Evolutionary conservation across 805 yeast species (phyloP), one percentile per base, ranked within the genome.

Genomic region (Starmerella sirachaensis): DNA sequence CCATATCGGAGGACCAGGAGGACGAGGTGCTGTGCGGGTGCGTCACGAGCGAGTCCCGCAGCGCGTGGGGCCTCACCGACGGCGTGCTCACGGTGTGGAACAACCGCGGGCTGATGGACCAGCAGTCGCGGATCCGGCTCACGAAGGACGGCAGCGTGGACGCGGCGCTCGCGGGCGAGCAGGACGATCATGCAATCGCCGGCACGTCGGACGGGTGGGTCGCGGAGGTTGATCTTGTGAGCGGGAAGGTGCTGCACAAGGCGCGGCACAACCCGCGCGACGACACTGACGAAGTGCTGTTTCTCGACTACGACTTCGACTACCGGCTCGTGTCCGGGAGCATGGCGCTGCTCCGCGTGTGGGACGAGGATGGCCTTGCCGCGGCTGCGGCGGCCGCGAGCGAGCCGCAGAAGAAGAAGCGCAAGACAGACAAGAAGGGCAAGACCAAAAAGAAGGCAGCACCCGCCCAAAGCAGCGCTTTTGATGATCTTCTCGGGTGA

Each of bases 21-120:
- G 97, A 88, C 53, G 98, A 88, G 54, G 60, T 88, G n/a, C 60
- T 88, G 29, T 68, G 85, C 39, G 78, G 83, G 50, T 63, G 81
- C 26, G 74, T 76, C 2, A 68, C 74, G 11, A 69, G 68, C 33
- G 81, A 76, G 37, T 76, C 73, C 14, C 68, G 73, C 1, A 69
- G 76, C 3, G 70, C 78, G 4, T 85, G 86, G 49, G 88, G 94
- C 31, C 85, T 84, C 78, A 84, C 93, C 12, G 91, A 79, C 53
- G 97, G 97, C 3, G 71, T 83, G 11, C 66, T 84, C 6, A 84
- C 97, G 0, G 64, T 80, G 11, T 88, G 98, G 98, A 83, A 82
- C 53, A 70, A 70, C 29, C 68, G 75, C 43, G 53, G 55, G 22
- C 49, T 62, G 38, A 45, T 42, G 16, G 96, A 88, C 57, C 96